Conservation (phyloP, 1,284 basidiomycete species). For the Xanthoconium separans region DNA sequence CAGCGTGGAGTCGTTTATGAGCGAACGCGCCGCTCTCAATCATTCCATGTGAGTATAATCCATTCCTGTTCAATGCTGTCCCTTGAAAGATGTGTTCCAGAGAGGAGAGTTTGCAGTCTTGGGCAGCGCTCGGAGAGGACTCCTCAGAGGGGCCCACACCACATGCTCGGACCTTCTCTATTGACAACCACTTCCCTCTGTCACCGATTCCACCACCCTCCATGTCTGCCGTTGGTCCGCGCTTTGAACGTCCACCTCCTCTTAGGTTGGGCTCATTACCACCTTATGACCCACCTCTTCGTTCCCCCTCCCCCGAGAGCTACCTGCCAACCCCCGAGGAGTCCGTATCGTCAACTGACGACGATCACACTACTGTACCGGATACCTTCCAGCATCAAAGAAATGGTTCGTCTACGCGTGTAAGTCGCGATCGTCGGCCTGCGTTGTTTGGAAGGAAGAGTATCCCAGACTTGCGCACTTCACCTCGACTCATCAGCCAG, state of each 20-base stretch:
- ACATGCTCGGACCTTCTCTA: constrained; percentile 61
- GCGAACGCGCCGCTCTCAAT: constrained; percentile 42
- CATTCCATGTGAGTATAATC: constrained; percentile 40
- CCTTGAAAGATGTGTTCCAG: constrained; percentile 25
- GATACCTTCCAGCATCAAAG: constrained; percentile 46
- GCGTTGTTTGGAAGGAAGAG: constrained; percentile 74
- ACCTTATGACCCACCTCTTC: constrained; percentile 43
- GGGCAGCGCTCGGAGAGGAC: constrained; percentile 40
- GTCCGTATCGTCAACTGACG: constrained; percentile 44
- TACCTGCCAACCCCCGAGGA: constrained; percentile 61
- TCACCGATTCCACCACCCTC: constrained; percentile 35
- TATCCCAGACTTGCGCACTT: constrained; percentile 79
- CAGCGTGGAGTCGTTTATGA: constrained; percentile 45
- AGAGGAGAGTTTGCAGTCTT: constrained; percentile 42
- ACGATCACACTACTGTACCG: constrained; percentile 31
- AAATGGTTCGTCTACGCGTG: constrained; percentile 55
- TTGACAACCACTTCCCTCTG: constrained; percentile 56
- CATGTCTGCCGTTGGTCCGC: constrained; percentile 26
- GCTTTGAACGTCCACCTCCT: constrained; percentile 47
- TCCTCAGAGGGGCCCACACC: constrained; percentile 41
- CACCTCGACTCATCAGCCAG: constrained; percentile 40
- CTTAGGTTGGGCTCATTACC: constrained; percentile 49
- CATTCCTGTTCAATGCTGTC: constrained; percentile 2
- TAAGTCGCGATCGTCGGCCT: constrained; percentile 37
- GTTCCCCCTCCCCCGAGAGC: constrained; percentile 54